Evolutionary conservation across 768 basidiomycete genomes (phyloP), one percentile per base, ranked within the genome.

Genomic region (Termitomyces sp.): DNA sequence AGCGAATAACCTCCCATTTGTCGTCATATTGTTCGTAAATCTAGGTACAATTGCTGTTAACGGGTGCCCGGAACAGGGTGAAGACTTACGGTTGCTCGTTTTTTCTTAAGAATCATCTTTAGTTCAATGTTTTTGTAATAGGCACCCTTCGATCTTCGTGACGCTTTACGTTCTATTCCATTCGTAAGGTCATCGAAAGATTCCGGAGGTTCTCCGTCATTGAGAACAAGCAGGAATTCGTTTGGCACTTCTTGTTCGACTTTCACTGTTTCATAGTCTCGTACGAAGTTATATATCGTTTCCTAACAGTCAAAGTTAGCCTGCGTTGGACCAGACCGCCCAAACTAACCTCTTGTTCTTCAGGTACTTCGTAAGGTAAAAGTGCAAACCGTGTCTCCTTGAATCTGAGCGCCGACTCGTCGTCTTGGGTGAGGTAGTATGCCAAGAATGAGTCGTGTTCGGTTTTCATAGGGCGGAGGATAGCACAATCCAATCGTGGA

Each of bases 111-210:
- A 24, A 83, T 77, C 86, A 92, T 92, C 73, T 92, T 93, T 47
- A 91, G 83, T 72, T 92, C 90, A 54, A 94, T 91, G 66, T 86
- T 87, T 72, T 92, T 94, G 73, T 92, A 93, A 66, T 90, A 93
- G 0, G 87, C 92, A n/a, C 88, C 91, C 65, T 82, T 84, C 28
- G 72, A 66, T 64, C 78, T 77, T 15, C 58, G 64, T 24, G 68
- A 51, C 15, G 46, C 57, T 36, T 63, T 65, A 13, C 65, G 64
- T 22, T 66, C 62, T 31, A 74, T 66, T 29, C 72, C 72, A 29
- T 74, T 69, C 24, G 70, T 66, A 12, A 75, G 64, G n/a, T 73
- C 69, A 37, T 75, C 72, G 28, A 74, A 65, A 31, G 68, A 68
- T 26, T 72, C 60, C 20, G 63, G 63, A 29, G 71, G 63, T 62